Evolutionary conservation across 1,284 basidiomycete species (phyloP), one percentile per base, ranked within the genome.

Genomic region (Trametes pubescens): DNA sequence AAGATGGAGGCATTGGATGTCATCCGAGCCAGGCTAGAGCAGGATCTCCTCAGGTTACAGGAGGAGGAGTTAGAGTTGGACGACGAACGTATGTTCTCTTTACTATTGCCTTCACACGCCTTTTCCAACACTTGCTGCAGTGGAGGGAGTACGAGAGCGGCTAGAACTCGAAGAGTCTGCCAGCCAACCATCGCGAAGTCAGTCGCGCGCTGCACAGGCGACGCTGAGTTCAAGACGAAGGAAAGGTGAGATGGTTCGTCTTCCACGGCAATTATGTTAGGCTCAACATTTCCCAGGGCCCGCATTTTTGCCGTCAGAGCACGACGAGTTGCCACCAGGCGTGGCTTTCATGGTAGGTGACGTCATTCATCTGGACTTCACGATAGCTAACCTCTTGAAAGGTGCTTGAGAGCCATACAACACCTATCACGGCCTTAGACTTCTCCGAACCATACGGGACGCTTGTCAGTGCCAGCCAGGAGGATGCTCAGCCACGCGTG

Each of bases 361-460:
- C 78, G 59, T 40, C 40, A 37, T 55, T 43, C 29, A 32, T 51
- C 40, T 58, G 35, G 29, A 22, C 43, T 56, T 37, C 61, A 44
- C 61, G 16, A 29, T 10, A 24, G n/a, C 47, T 61, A 32, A 61
- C 21, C 34, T 62, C 47, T 13, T 44, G 24, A 37, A 71, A 96
- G 93, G 94, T 94, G 4, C 82, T 99, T 38, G 83, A 89, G 37
- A 88, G 87, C 38, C 96, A 99, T 73, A 81, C 87, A 0, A 88
- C 88, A 0, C 92, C 95, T 1, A 90, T 99, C 72, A 90, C 90
- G 0, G 90, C 95, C 1, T 86, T 99, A 40, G 97, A 99, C 79
- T 95, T 99, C 75, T 95, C 95, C 21, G 96, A 98, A 75, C 97
- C 97, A 11, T 99, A 99, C 73, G 97, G 96, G 38, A 93, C 91